These are phyloP conservation scores for Peronospora destructor DNA, from an alignment of 352 stramenopile genomes.

Conservation along the genomic window DNA sequence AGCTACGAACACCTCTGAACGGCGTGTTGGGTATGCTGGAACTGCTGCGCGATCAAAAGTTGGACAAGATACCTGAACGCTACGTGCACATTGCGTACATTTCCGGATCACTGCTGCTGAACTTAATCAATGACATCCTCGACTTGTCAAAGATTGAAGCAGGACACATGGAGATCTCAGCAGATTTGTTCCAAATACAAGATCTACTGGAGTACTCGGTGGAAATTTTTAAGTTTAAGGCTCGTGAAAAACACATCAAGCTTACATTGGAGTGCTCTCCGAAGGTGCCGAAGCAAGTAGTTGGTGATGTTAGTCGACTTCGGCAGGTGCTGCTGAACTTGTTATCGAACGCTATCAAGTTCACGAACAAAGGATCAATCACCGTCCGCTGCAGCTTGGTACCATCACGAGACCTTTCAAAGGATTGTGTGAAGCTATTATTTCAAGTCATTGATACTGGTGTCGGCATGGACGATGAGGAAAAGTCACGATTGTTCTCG, in stretches of 20 bases:
- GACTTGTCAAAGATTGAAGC: conserved; percentile 89
- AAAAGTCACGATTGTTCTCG: conserved; percentile 57
- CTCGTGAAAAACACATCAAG: conserved; percentile 74
- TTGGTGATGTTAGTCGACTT: conserved; percentile 58
- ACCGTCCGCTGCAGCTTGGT: conserved; percentile 58
- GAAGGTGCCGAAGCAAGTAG: conserved; percentile 46
- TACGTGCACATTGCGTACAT: conserved; percentile 72
- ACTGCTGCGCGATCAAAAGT: conserved; percentile 51
- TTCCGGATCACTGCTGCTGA: conserved; percentile 56
- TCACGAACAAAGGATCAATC: conserved; percentile 65
- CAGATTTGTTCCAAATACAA: conserved; percentile 70
- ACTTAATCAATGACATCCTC: conserved; percentile 82
- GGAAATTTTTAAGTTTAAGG: conserved; percentile 81
- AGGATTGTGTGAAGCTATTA: conserved; percentile 53
- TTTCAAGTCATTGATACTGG: conserved; percentile 70
- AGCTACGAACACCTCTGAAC: conserved; percentile 67
- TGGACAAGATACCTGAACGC: conserved; percentile 51
- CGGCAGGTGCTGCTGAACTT: conserved; percentile 71
- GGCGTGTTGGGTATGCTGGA: conserved; percentile 75
- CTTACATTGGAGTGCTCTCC: conserved; percentile 54
- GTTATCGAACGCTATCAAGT: conserved; percentile 75
- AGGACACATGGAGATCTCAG: conserved; percentile 74
- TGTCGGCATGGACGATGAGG: conserved; percentile 57
- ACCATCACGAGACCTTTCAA: conserved; percentile 41
- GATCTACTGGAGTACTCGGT: conserved; percentile 67